These are phyloP conservation scores for Tricholoma hemisulphureum DNA, from an alignment of 768 basidiomycete genomes.

Conservation along the genomic window DNA sequence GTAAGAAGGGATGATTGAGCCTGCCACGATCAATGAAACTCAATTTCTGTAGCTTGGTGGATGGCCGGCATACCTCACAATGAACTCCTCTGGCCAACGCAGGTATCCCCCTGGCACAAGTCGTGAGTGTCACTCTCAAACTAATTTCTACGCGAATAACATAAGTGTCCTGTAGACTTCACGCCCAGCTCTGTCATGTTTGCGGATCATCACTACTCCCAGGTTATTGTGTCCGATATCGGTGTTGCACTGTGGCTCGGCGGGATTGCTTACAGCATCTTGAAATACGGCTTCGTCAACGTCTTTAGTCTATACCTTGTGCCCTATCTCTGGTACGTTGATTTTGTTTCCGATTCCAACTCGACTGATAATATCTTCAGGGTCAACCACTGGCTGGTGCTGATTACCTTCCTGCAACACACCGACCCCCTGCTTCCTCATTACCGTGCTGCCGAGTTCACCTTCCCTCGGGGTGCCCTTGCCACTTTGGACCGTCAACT, in stretches of 20 bases:
- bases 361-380: slow-evolving; percentile 29
- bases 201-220: slow-evolving; percentile 69
- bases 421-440: slow-evolving; percentile 94
- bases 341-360: background rate
- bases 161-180: slow-evolving; percentile 52
- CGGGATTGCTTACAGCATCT: slow-evolving; percentile 53
- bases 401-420: slow-evolving; percentile 98
- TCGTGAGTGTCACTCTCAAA: slow-evolving; percentile 49
- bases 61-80: slow-evolving; percentile 81
- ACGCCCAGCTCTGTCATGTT: slow-evolving; percentile 78
- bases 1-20: slow-evolving; percentile 35
- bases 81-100: slow-evolving; percentile 83
- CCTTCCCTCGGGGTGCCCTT: slow-evolving; percentile 91
- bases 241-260: slow-evolving; percentile 76
- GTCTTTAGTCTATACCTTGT: slow-evolving; percentile 80
- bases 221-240: slow-evolving; percentile 80
- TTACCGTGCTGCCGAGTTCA: slow-evolving; percentile 87
- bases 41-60: slow-evolving; percentile 57
- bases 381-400: slow-evolving; percentile 93
- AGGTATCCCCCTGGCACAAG: slow-evolving; percentile 77
- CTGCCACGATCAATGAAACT: background rate
- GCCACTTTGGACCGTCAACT: slow-evolving; percentile 85
- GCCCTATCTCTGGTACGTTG: slow-evolving; percentile 80
- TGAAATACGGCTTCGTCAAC: slow-evolving; percentile 62
- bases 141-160: background rate